These are phyloP conservation scores for Phlegmacium glaucopus DNA, from an alignment of 768 basidiomycete genomes.

Conservation along the genomic window DNA sequence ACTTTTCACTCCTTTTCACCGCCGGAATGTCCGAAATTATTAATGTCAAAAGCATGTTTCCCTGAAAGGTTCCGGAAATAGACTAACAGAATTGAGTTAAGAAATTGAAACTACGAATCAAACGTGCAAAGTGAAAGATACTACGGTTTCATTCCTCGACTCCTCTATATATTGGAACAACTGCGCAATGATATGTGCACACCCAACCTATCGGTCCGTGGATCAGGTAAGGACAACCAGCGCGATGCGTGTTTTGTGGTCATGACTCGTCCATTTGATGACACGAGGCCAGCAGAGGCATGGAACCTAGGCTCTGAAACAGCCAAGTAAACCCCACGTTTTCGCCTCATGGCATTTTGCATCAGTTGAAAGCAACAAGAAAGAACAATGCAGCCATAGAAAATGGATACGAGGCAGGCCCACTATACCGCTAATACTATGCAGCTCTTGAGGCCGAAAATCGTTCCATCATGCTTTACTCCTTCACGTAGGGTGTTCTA, in stretches of 20 bases:
- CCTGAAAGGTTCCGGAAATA: no score
- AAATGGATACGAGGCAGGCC: conserved; percentile 8
- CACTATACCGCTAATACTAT: conserved; percentile 10
- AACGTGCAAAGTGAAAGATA: no score
- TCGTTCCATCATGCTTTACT: conserved; percentile 5
- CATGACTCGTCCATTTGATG: conserved; percentile 7
- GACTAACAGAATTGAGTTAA: no score
- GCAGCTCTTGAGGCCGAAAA: conserved; percentile 7
- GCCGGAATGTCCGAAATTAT: no score
- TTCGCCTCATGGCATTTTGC: conserved; percentile 29
- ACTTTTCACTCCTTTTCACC: no score
- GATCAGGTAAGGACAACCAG: background rate
- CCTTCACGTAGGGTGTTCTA: conserved; percentile 15
- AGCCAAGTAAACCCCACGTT: conserved; percentile 25
- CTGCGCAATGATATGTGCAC: no score
- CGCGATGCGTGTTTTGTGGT: background rate
- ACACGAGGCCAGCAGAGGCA: conserved; percentile 19
- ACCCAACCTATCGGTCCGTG: conserved; percentile 1
- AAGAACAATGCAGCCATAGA: conserved; percentile 9
- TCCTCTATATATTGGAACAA: no score
- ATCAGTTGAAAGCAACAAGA: conserved; percentile 14
- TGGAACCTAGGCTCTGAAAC: conserved; percentile 11
- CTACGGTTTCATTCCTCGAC: no score
- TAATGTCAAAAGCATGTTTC: no score
- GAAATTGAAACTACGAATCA: no score